These are phyloP conservation scores for Opeltia flavorubescens DNA, from an alignment of 495 filamentous ascomycete species.

Conservation along the genomic window DNA sequence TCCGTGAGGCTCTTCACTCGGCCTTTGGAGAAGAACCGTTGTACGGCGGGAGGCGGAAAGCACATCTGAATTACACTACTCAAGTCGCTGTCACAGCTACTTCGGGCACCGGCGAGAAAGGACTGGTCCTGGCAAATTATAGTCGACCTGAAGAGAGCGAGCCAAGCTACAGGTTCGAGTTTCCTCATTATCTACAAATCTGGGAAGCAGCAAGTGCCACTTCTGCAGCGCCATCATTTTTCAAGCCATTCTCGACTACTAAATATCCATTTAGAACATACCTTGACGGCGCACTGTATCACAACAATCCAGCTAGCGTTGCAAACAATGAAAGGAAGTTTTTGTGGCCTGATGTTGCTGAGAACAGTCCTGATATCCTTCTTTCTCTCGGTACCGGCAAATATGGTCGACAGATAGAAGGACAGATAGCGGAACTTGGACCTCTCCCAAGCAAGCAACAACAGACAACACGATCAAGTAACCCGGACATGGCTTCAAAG, in stretches of 20 bases:
- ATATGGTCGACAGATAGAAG: background rate
- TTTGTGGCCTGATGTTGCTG: conserved; percentile 21
- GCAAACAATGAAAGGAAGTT: conserved; percentile 25
- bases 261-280: conserved; percentile 15
- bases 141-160: conserved; percentile 19
- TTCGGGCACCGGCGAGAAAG: conserved; percentile 18
- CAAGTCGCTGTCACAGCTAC: conserved; percentile 35
- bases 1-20: conserved; percentile 20
- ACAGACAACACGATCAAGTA: background rate
- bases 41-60: conserved; percentile 22
- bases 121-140: conserved; percentile 35
- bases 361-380: conserved; percentile 22
- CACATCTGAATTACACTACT: conserved; percentile 10
- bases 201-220: conserved; percentile 33
- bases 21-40: conserved; percentile 21
- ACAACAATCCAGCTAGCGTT: conserved; percentile 25
- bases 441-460: background rate
- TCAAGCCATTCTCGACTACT: conserved; percentile 24
- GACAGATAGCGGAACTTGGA: background rate
- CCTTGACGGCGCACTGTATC: conserved; percentile 12
- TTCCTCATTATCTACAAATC: conserved; percentile 12
- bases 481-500: background rate
- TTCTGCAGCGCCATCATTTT: conserved; percentile 30
- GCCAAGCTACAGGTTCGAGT: background rate
- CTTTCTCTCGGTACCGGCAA: conserved; percentile 26